phyloP scores from a whole-genome alignment of 768 basidiomycete genomes.

The Ramaria sp. region DNA sequence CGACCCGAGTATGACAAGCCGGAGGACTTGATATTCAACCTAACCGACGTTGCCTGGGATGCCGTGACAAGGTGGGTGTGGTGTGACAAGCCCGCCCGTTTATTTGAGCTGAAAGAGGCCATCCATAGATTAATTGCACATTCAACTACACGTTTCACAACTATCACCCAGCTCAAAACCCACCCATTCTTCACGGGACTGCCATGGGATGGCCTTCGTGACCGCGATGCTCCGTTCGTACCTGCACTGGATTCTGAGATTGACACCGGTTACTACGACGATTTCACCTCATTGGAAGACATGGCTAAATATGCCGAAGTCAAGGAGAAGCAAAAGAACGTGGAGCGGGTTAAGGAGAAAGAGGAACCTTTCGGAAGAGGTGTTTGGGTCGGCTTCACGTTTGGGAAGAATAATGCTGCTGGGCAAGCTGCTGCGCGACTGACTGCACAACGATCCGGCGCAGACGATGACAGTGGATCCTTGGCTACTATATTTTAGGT shows the following conservation, averaged over 20 bases:
- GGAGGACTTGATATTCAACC: conserved; percentile 94
- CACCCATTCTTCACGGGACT: conserved; percentile 78
- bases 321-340: conserved; percentile 91
- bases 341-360: conserved; percentile 85
- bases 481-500: conserved; percentile 27
- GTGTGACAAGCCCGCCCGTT: neutral
- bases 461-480: conserved; percentile 19
- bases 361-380: conserved; percentile 62
- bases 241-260: conserved; percentile 90
- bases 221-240: conserved; percentile 77
- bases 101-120: neutral
- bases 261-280: conserved; percentile 93
- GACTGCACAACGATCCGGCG: conserved; percentile 10
- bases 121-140: conserved; percentile 71
- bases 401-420: conserved; percentile 59
- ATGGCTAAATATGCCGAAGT: conserved; percentile 99
- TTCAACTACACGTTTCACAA: conserved; percentile 67
- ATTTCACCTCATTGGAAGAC: conserved; percentile 79
- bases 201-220: conserved; percentile 73
- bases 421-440: conserved; percentile 43
- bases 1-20: conserved; percentile 92
- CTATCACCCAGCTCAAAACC: conserved; percentile 56
- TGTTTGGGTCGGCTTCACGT: conserved; percentile 88
- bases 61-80: conserved; percentile 64
- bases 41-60: conserved; percentile 90